Evolutionary conservation across 306 rosid genomes (phyloP).

Genomic region (Hippophae gyantsensis): DNA sequence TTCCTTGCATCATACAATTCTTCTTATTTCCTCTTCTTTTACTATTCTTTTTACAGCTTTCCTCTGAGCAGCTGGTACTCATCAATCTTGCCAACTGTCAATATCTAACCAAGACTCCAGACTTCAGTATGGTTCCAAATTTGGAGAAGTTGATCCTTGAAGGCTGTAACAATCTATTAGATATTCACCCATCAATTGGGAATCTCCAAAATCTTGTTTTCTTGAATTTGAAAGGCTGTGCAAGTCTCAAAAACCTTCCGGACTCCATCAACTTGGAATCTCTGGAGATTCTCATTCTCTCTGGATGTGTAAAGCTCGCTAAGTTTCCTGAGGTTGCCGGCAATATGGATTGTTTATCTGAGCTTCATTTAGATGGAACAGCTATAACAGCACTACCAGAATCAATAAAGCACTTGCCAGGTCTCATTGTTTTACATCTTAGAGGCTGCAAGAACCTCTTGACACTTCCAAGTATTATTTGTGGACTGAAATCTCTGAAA

Average conservation of each 20-base stretch:
- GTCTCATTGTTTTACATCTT: slow-evolving; percentile 12
- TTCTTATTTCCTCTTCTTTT: too few relatives aligned
- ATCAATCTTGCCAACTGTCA: slow-evolving; percentile 12
- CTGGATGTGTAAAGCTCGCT: slow-evolving; percentile 9
- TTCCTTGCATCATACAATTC: too few relatives aligned
- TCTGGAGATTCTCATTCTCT: slow-evolving; percentile 5
- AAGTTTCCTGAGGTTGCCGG: slow-evolving; percentile 18
- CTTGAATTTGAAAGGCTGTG: slow-evolving; percentile 17
- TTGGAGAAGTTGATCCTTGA: slow-evolving; percentile 15
- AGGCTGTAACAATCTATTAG: slow-evolving; percentile 14
- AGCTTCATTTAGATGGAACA: slow-evolving; percentile 19
- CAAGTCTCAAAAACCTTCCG: not conserved
- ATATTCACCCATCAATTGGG: slow-evolving; percentile 12
- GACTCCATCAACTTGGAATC: slow-evolving; percentile 8
- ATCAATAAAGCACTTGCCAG: slow-evolving; percentile 4
- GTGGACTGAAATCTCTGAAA: slow-evolving; percentile 10
- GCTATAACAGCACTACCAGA: slow-evolving; percentile 7
- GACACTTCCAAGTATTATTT: slow-evolving; percentile 12
- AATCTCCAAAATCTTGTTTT: slow-evolving; percentile 10
- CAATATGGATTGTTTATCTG: slow-evolving; percentile 7
- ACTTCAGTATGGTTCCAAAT: slow-evolving; percentile 12
- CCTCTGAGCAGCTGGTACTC: not conserved
- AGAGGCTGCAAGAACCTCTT: slow-evolving; percentile 10
- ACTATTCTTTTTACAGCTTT: too few relatives aligned
- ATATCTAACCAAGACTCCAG: slow-evolving; percentile 12